Base-by-base conservation (phyloP, 2,329 filamentous ascomycete species). In the Aspergillus fijiensis region DNA sequence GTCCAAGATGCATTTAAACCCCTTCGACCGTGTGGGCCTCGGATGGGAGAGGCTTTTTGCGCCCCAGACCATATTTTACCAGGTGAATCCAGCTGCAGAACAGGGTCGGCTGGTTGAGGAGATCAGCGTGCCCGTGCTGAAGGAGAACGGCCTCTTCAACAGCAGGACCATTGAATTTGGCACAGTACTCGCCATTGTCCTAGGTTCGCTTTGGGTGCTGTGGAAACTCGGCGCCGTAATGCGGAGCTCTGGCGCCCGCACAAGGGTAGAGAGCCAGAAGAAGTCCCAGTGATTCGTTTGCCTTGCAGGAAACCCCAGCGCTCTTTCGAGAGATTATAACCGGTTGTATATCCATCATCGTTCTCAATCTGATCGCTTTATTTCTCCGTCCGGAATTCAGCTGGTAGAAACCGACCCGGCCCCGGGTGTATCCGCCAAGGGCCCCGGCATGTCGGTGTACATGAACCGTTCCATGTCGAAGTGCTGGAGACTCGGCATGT, bases 11-110 rank as follows among this genome's bases (percentile, higher is more conserved):
- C 76, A 84, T 0, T 84, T 82, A 5, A 96, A 90, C 69, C 94
- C 94, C 0, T 98, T 98, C 74, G 93, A 97, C 73, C 82, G 91
- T 5, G 79, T 83, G n/a, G 86, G 91, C 70, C 69, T 97, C n/a
- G 93, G 92, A 1, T 97, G 93, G 73, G 94, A 97, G 65, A 85
- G 83, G 0, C 76, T 96, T 9, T 97, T 97, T 73, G 86, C 85
- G 1, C 83, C 86, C 0, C 83, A 85, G 53, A 96, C 92, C 0
- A 82, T 91, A 71, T 97, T 96, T 72, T 96, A 92, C 82, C 92
- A 97, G 72, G 74, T 90, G 2, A 79, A 82, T 39, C 88, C 89
- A 1, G 49, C 12, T 27, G 21, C 27, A 29, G 39, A 67, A 7
- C 49, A 51, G 5, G 52, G 57, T 1, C 60, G 57, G 39, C 75